These are phyloP conservation scores for Eutypa lata DNA, from an alignment of 2,329 filamentous ascomycete species.

Conservation along the genomic window DNA sequence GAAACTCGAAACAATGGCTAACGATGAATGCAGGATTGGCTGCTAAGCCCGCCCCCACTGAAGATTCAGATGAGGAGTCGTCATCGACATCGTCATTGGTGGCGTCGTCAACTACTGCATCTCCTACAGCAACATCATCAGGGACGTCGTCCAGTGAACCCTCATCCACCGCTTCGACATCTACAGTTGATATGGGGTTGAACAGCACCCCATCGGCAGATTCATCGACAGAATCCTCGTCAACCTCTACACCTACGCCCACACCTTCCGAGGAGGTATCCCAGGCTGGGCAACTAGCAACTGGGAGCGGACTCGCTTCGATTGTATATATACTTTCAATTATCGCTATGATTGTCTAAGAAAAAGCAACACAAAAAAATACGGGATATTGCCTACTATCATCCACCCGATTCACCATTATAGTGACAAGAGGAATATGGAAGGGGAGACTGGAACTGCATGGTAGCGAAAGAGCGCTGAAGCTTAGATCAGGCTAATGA, in stretches of 20 bases:
- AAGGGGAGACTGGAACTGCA: neutral
- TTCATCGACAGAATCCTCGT: neutral
- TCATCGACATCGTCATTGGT: conserved; percentile 16
- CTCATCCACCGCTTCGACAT: conserved; percentile 9
- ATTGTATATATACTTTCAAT: conserved; percentile 17
- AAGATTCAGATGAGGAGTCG: conserved; percentile 14
- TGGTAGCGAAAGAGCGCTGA: neutral
- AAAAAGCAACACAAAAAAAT: too few relatives aligned
- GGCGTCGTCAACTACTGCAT: too few relatives aligned
- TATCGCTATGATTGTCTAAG: conserved; percentile 19
- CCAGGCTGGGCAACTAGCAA: conserved; percentile 15
- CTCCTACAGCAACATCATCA: conserved; percentile 6
- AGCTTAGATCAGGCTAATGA: neutral
- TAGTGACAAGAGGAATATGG: too few relatives aligned
- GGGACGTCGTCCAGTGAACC: conserved; percentile 5
- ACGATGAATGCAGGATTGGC: conserved; percentile 32
- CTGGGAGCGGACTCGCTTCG: conserved; percentile 12
- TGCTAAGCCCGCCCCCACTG: conserved; percentile 22
- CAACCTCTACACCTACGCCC: conserved; percentile 8
- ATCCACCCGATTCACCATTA: neutral
- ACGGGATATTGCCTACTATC: neutral
- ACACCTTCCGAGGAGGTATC: conserved; percentile 13
- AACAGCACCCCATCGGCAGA: neutral
- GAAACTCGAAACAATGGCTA: conserved; percentile 1
- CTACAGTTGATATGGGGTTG: conserved; percentile 4